phyloP scores from a whole-genome alignment of 2,329 filamentous ascomycete species.

The Fusarium setosum region DNA sequence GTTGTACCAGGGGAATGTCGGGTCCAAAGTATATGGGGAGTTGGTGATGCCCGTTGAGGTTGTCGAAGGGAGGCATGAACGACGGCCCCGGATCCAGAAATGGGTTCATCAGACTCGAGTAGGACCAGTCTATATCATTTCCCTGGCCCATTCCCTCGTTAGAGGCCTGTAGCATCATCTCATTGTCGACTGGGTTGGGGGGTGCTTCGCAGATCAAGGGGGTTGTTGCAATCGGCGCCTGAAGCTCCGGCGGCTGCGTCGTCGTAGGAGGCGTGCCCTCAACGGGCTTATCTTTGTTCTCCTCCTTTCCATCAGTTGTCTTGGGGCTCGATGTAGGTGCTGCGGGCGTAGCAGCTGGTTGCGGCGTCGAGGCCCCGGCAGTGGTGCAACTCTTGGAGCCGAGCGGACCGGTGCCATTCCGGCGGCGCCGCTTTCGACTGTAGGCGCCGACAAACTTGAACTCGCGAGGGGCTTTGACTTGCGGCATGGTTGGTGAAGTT shows the following conservation, averaged over 20 bases:
- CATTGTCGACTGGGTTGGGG: background rate
- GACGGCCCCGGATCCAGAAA: constrained; percentile 12
- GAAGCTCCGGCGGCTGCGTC: background rate
- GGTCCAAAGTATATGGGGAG: constrained; percentile 14
- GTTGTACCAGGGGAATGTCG: constrained; percentile 6
- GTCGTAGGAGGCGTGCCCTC: background rate
- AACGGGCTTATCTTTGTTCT: background rate
- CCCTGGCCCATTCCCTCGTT: background rate
- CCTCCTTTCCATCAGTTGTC: background rate
- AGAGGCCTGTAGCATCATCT: background rate
- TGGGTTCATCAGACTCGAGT: constrained; percentile 16
- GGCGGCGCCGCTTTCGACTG: constrained; percentile 34
- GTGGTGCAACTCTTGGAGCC: background rate
- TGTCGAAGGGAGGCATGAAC: constrained; percentile 1
- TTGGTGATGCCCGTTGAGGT: background rate
- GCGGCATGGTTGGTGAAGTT: background rate
- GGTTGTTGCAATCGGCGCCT: background rate
- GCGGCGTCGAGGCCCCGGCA: background rate
- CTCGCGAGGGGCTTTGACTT: constrained; percentile 26
- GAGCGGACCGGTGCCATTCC: background rate
- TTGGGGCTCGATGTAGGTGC: background rate
- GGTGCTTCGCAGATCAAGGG: background rate
- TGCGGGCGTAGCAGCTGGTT: background rate
- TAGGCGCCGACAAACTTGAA: constrained; percentile 40
- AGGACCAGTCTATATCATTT: constrained; percentile 7